These are phyloP conservation scores for Gliomastix tumulicola DNA, from an alignment of 2,329 filamentous ascomycete species.

Conservation along the genomic window DNA sequence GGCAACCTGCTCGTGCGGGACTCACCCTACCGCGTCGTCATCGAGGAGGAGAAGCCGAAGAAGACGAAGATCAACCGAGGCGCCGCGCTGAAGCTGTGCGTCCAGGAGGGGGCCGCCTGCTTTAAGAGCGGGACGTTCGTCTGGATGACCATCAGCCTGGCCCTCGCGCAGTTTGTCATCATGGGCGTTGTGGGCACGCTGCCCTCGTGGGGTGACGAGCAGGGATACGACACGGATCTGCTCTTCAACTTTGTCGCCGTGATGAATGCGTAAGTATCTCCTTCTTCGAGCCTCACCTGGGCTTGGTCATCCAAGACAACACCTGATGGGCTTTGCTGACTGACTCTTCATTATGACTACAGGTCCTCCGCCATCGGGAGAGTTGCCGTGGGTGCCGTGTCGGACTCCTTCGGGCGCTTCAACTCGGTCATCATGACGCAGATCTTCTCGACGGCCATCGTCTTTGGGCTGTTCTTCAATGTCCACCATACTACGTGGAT, in stretches of 20 bases:
- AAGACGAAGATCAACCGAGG: not conserved
- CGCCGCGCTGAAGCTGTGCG: not conserved
- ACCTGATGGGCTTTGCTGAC: no score
- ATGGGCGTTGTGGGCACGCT: constrained; percentile 5
- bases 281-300: not conserved
- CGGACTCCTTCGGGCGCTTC: constrained; percentile 5
- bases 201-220: constrained; percentile 3
- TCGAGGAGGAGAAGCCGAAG: not conserved
- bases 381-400: constrained; percentile 1
- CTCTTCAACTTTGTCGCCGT: constrained; percentile 5
- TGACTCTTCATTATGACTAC: not conserved
- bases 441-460: not conserved
- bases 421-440: constrained; percentile 5
- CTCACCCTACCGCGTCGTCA: not conserved
- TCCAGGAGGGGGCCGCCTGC: not conserved
- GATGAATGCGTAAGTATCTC: constrained; percentile 4
- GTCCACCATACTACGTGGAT: not conserved
- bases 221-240: constrained; percentile 1
- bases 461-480: constrained; percentile 5
- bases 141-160: constrained; percentile 5
- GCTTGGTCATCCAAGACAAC: not conserved
- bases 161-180: constrained; percentile 3
- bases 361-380: constrained; percentile 4
- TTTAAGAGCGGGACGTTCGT: constrained; percentile 3
- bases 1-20: not conserved